Conservation (phyloP, 331 rosid genomes). For the Rosa hybrid region DNA sequence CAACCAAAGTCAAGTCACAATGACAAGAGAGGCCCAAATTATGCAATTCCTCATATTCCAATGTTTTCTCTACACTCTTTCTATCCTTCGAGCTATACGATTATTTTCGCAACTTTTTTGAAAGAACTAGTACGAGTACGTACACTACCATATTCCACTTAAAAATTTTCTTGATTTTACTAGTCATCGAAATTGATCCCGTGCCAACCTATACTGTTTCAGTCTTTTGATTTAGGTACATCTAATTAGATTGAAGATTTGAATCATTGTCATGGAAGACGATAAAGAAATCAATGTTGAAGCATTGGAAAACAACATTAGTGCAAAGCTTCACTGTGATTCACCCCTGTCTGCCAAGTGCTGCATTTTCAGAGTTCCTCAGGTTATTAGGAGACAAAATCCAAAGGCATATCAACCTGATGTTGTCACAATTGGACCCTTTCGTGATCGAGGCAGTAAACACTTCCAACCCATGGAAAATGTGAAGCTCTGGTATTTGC, state of each 20-base stretch:
- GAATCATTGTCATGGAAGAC: background rate
- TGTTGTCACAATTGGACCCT: background rate
- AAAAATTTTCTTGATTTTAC: no score
- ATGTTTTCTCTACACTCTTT: no score
- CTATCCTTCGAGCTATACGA: no score
- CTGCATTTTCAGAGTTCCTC: slow-evolving; percentile 6
- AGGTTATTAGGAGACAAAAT: background rate
- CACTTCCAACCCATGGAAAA: background rate
- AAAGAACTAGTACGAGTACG: no score
- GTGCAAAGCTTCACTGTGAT: background rate
- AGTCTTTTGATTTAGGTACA: background rate
- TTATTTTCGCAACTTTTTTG: no score
- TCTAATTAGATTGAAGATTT: background rate
- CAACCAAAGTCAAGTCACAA: no score
- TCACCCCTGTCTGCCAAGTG: background rate
- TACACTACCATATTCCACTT: no score
- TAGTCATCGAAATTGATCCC: no score
- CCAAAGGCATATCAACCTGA: background rate
- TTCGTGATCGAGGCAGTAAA: background rate
- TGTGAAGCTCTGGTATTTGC: background rate
- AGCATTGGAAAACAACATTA: background rate
- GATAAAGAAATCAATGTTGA: background rate
- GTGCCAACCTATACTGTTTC: no score
- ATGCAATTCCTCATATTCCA: no score
- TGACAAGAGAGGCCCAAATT: no score